Evolutionary conservation across 2,329 filamentous ascomycete genomes (phyloP).

Genomic region (Fusarium drepaniforme): DNA sequence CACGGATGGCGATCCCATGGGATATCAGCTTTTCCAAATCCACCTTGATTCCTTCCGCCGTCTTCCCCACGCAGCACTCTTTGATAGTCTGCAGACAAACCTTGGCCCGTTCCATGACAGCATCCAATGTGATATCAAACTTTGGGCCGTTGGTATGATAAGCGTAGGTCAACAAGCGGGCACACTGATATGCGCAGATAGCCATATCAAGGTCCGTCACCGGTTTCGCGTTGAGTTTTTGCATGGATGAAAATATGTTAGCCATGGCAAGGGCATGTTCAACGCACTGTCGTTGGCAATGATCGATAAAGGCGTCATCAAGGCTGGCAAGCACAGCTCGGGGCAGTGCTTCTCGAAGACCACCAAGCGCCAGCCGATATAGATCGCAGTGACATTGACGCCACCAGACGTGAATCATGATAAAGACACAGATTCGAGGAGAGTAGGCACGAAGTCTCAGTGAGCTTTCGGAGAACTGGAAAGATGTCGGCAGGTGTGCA

Average conservation of each 20-base stretch:
- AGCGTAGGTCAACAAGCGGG: conserved; percentile 64
- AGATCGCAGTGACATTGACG: conserved; percentile 69
- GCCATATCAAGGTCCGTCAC: conserved; percentile 68
- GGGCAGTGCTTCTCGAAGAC: conserved; percentile 64
- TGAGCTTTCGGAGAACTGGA: conserved; percentile 69
- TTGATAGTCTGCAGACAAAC: conserved; percentile 64
- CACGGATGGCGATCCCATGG: conserved; percentile 53
- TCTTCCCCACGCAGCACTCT: conserved; percentile 63
- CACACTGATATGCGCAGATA: conserved; percentile 68
- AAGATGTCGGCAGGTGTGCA: conserved; percentile 64
- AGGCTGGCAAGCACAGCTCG: conserved; percentile 58
- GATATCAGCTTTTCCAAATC: conserved; percentile 66
- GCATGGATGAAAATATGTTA: conserved; percentile 65
- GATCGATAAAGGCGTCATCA: conserved; percentile 61
- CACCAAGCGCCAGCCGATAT: conserved; percentile 64
- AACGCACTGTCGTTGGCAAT: conserved; percentile 64
- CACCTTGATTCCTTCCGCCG: conserved; percentile 59
- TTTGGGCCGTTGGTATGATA: conserved; percentile 59
- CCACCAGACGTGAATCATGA: conserved; percentile 73
- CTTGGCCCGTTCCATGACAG: conserved; percentile 62
- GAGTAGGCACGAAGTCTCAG: conserved; percentile 68
- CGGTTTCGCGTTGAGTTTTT: conserved; percentile 64
- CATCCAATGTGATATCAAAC: conserved; percentile 58
- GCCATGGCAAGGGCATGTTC: conserved; percentile 68
- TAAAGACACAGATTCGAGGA: conserved; percentile 66